These are phyloP conservation scores for Trichoderma sp. DNA, from an alignment of 2,329 filamentous ascomycete species.

Conservation along the genomic window DNA sequence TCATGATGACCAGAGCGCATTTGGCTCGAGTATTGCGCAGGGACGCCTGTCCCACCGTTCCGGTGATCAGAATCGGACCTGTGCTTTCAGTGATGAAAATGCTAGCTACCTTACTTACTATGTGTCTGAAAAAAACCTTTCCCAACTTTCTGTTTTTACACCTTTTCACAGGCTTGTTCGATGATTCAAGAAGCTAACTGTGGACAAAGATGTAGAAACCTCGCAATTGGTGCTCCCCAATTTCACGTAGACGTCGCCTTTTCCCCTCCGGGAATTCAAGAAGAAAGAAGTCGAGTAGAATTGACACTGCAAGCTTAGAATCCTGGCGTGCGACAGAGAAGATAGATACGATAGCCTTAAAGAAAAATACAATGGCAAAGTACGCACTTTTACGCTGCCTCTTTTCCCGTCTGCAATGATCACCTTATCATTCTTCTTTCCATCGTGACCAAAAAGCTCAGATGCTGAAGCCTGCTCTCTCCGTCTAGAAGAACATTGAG, in stretches of 20 bases:
- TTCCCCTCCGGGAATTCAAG: constrained; percentile 5
- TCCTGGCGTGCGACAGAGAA: constrained; percentile 91
- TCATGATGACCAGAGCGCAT: constrained; percentile 99
- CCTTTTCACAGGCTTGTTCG: neutral
- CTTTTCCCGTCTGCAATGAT: constrained; percentile 3
- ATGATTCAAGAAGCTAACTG: constrained; percentile 22
- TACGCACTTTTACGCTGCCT: constrained; percentile 53
- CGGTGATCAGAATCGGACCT: constrained; percentile 64
- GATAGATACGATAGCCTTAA: constrained; percentile 81
- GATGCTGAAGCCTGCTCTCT: constrained; percentile 52
- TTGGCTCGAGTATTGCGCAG: constrained; percentile 97
- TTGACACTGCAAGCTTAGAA: constrained; percentile 56
- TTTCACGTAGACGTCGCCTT: constrained; percentile 7
- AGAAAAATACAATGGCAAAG: constrained; percentile 81
- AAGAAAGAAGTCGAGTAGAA: constrained; percentile 33
- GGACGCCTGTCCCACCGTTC: constrained; percentile 68
- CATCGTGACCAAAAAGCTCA: constrained; percentile 32
- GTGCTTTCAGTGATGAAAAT: constrained; percentile 95
- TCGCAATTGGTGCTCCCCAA: neutral
- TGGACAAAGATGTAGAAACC: neutral
- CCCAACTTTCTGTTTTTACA: neutral
- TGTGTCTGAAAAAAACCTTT: constrained; percentile 71
- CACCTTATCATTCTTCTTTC: constrained; percentile 30
- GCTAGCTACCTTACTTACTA: constrained; percentile 89
- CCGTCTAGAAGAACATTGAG: constrained; percentile 69